A percentile compares a stretch with the other conserved stretches of the same genome.
These are phyloP conservation scores for Talinum fruticosum DNA, from an alignment of 148 eudicot genomes.

Conservation along the genomic window DNA sequence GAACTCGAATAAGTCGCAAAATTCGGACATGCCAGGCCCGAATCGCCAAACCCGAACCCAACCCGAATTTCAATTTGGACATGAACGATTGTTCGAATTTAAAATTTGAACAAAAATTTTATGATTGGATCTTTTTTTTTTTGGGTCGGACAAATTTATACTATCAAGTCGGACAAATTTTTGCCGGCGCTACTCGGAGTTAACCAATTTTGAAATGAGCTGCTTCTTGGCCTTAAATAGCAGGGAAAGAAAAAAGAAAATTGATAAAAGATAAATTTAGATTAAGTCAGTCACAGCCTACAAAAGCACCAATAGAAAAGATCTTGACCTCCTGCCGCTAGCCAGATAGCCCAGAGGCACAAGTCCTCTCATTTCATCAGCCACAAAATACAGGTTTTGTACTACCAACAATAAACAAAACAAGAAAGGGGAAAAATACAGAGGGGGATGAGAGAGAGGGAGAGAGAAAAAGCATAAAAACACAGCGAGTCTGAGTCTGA, in stretches of 20 bases:
- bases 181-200: too few relatives aligned
- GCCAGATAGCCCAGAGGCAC: neutral
- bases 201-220: too few relatives aligned
- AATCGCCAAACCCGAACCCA: too few relatives aligned
- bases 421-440: neutral
- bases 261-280: neutral
- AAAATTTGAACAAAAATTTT: too few relatives aligned
- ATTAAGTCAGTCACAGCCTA: conserved; percentile 4
- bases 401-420: neutral
- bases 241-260: too few relatives aligned
- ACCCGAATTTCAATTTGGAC: too few relatives aligned
- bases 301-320: neutral
- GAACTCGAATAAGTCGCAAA: too few relatives aligned
- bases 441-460: neutral
- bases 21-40: too few relatives aligned
- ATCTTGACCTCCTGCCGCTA: neutral
- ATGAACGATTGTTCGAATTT: too few relatives aligned
- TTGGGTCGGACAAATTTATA: too few relatives aligned
- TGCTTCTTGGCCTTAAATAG: neutral
- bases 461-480: neutral
- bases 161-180: too few relatives aligned
- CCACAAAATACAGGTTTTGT: neutral
- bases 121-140: too few relatives aligned
- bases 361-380: neutral
- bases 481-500: neutral